A percentile compares a stretch with the other conserved stretches of the same genome.
Evolutionary conservation across 805 yeast genomes (phyloP).

Genomic region (Wickerhamiella lipophila): DNA sequence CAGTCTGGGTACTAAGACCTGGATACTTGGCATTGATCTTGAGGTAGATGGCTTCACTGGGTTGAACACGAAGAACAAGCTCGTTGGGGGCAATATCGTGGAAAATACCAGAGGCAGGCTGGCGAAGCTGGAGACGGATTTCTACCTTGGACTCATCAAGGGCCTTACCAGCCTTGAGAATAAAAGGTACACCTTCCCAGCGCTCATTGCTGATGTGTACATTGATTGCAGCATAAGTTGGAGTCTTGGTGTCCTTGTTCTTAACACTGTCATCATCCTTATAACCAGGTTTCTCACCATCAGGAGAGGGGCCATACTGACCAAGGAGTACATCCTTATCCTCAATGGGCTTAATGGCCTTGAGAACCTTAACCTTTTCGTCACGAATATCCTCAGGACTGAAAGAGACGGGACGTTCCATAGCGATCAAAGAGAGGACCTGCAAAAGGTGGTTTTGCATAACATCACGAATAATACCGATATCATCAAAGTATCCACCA

Average conservation of each 20-base stretch:
- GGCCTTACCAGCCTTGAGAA: constrained; percentile 97
- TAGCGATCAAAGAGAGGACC: constrained; percentile 77
- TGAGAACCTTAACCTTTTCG: constrained; percentile 86
- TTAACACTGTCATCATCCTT: constrained; percentile 84
- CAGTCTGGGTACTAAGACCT: constrained; percentile 70
- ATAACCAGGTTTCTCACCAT: constrained; percentile 81
- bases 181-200: constrained; percentile 97
- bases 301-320: constrained; percentile 73
- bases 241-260: constrained; percentile 60
- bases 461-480: constrained; percentile 94
- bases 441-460: constrained; percentile 96
- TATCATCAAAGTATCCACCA: constrained; percentile 92
- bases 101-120: constrained; percentile 63
- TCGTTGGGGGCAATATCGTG: constrained; percentile 77
- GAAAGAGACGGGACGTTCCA: constrained; percentile 91
- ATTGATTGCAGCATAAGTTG: constrained; percentile 81
- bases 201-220: constrained; percentile 77
- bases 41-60: constrained; percentile 84
- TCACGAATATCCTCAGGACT: constrained; percentile 90
- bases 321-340: constrained; percentile 62
- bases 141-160: constrained; percentile 89
- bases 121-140: constrained; percentile 82
- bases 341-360: constrained; percentile 61
- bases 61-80: constrained; percentile 87
- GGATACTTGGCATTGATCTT: constrained; percentile 91